Conservation (phyloP, 2,329 filamentous ascomycete genomes). For the Cladosporium velox region DNA sequence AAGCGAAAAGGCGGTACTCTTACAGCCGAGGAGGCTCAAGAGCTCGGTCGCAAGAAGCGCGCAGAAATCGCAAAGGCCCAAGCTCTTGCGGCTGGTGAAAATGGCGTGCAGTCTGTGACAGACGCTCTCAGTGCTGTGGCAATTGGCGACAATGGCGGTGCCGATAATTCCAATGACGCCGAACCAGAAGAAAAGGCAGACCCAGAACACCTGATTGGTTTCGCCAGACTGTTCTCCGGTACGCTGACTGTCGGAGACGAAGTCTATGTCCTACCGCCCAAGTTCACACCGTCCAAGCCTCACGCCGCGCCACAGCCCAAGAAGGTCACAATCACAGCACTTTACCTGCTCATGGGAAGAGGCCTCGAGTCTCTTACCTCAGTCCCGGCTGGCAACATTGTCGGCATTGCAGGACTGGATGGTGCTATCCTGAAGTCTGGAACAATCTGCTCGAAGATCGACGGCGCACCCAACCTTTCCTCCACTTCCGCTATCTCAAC, state of each 20-base stretch:
- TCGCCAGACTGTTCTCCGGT: slow-evolving; percentile 90
- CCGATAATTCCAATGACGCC: slow-evolving; percentile 57
- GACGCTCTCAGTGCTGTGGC: slow-evolving; percentile 63
- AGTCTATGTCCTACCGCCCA: slow-evolving; percentile 87
- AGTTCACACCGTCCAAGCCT: slow-evolving; percentile 81
- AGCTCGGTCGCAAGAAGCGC: slow-evolving; percentile 83
- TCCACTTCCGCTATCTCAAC: slow-evolving; percentile 78
- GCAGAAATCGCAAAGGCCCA: slow-evolving; percentile 83
- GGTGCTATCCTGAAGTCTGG: slow-evolving; percentile 95
- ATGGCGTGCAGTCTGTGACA: slow-evolving; percentile 59
- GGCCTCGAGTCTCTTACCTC: slow-evolving; percentile 78
- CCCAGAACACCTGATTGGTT: slow-evolving; percentile 87
- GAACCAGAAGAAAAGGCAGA: slow-evolving; percentile 59
- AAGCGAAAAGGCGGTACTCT: slow-evolving; percentile 71
- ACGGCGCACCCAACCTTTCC: slow-evolving; percentile 86
- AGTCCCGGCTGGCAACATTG: slow-evolving; percentile 91
- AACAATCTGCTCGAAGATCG: slow-evolving; percentile 83
- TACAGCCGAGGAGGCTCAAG: slow-evolving; percentile 85
- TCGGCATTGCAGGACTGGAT: slow-evolving; percentile 89
- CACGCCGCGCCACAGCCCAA: slow-evolving; percentile 71
- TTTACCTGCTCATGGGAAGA: slow-evolving; percentile 96
- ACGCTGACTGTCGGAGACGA: slow-evolving; percentile 85
- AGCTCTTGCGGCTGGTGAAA: slow-evolving; percentile 53
- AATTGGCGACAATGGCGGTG: slow-evolving; percentile 54
- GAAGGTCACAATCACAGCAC: slow-evolving; percentile 79